Conservation (phyloP, 331 rosid species). For the Quercus tomentella region DNA sequence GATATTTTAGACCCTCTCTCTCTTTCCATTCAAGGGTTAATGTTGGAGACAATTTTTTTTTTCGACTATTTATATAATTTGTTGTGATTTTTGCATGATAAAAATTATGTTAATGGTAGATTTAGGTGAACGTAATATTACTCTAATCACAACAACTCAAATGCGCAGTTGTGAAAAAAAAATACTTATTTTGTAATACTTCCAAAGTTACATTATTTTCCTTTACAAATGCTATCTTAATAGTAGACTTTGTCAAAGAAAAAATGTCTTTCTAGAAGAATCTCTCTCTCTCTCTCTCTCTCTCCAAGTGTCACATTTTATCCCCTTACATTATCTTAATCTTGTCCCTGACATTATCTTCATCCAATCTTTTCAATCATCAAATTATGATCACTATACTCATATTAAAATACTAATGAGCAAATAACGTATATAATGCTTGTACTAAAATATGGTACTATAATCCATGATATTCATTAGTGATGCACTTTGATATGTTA, state of each 20-base stretch:
- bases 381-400: constrained; percentile 41
- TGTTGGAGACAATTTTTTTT: too few relatives aligned
- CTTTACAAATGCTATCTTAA: not conserved
- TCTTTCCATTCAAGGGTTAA: too few relatives aligned
- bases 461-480: not conserved
- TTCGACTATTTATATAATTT: too few relatives aligned
- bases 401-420: constrained; percentile 21
- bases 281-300: constrained; percentile 15
- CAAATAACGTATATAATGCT: not conserved
- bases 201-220: not conserved
- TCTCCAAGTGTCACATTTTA: constrained; percentile 38
- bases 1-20: constrained; percentile 5
- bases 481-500: not conserved
- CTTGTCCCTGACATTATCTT: constrained; percentile 45
- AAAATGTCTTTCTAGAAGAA: not conserved
- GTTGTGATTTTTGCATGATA: too few relatives aligned
- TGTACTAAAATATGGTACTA: constrained; percentile 7
- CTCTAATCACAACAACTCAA: too few relatives aligned
- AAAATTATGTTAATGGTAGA: too few relatives aligned
- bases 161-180: too few relatives aligned
- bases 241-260: not conserved
- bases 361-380: constrained; percentile 41
- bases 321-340: constrained; percentile 50
- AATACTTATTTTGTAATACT: too few relatives aligned
- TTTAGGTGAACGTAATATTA: too few relatives aligned